Evolutionary conservation across 768 basidiomycete genomes (phyloP).

Genomic region (Termitomyces sp.): DNA sequence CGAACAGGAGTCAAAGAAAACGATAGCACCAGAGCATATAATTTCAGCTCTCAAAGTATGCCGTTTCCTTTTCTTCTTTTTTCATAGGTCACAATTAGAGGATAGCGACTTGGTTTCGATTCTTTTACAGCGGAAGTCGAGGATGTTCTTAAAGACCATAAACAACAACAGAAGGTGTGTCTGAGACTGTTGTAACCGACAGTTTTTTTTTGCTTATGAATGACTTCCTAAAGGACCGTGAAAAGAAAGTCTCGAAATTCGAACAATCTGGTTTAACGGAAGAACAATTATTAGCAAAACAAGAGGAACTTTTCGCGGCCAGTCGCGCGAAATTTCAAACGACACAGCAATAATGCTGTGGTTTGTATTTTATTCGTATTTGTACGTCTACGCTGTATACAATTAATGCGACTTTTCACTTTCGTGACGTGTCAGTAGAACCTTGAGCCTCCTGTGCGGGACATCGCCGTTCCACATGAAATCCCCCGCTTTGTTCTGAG

Average conservation of each 20-base stretch:
- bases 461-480: conserved; percentile 71
- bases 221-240: conserved; percentile 59
- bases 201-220: not conserved
- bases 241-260: conserved; percentile 89
- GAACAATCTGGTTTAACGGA: conserved; percentile 87
- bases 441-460: conserved; percentile 54
- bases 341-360: conserved; percentile 42
- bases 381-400: conserved; percentile 27
- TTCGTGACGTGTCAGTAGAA: conserved; percentile 41
- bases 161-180: conserved; percentile 88
- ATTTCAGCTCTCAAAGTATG: conserved; percentile 84
- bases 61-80: conserved; percentile 5
- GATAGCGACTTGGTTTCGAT: conserved; percentile 88
- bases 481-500: conserved; percentile 21
- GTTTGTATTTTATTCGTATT: conserved; percentile 18
- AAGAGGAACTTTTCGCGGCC: conserved; percentile 91
- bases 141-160: conserved; percentile 93
- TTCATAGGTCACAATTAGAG: conserved; percentile 6
- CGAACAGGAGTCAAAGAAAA: conserved; percentile 97
- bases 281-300: conserved; percentile 83
- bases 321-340: conserved; percentile 79
- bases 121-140: conserved; percentile 87
- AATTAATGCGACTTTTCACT: conserved; percentile 30
- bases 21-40: conserved; percentile 97
- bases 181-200: not conserved